Percentiles rank a stretch among this genome's conserved stretches.
Conservation (phyloP, 495 filamentous ascomycete genomes). For the Penicillium mononematosum region DNA sequence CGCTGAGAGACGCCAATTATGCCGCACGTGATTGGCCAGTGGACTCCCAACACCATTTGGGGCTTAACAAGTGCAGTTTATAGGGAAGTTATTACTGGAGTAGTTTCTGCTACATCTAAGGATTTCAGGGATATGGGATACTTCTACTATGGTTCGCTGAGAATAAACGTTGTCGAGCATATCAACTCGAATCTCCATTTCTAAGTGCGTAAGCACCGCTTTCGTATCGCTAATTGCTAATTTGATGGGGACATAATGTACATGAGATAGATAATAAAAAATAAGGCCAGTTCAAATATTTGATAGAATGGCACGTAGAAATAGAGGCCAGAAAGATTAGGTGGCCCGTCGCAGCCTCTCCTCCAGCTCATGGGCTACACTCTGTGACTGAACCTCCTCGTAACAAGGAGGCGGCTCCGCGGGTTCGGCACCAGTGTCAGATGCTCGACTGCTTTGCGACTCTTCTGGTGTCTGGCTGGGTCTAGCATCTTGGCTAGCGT, state of each 20-base stretch:
- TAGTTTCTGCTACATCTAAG: neutral
- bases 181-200: neutral
- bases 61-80: neutral
- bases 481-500: constrained; percentile 9
- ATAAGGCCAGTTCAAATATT: neutral
- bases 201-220: constrained; percentile 10
- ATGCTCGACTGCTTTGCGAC: constrained; percentile 17
- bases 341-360: constrained; percentile 40
- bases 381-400: constrained; percentile 82
- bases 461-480: constrained; percentile 11
- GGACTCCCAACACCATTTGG: neutral
- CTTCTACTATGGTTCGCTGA: neutral
- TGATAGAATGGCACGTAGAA: neutral
- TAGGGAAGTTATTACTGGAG: neutral
- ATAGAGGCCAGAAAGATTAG: constrained; percentile 13
- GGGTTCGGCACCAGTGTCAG: constrained; percentile 43
- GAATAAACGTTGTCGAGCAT: neutral
- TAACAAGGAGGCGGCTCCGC: constrained; percentile 89
- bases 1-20: constrained; percentile 45
- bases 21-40: constrained; percentile 46
- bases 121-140: neutral
- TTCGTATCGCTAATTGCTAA: constrained; percentile 14
- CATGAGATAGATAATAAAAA: constrained; percentile 13
- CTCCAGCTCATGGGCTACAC: constrained; percentile 63
- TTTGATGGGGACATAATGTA: constrained; percentile 21